These are phyloP conservation scores for Gyromitra esculenta DNA, from an alignment of 2,329 filamentous ascomycete genomes.

Conservation along the genomic window DNA sequence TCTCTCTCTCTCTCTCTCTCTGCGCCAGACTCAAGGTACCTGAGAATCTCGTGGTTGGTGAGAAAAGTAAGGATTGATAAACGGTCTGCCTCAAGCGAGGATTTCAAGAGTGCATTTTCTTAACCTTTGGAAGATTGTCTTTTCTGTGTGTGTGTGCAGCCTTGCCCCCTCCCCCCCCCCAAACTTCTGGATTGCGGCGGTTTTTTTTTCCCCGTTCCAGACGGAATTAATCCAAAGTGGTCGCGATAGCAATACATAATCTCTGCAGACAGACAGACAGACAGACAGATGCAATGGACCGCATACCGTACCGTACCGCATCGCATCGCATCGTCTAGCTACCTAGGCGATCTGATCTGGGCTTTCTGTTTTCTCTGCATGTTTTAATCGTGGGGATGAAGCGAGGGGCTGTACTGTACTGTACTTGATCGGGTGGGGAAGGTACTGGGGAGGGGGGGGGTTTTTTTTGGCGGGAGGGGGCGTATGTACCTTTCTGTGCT, in stretches of 20 bases:
- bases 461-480: no score
- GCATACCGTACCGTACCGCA: neutral
- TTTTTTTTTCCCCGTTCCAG: neutral
- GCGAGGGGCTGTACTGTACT: no score
- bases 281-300: conserved; percentile 1
- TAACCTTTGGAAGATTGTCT: no score
- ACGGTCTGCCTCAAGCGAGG: conserved; percentile 4
- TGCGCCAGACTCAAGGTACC: neutral
- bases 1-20: neutral
- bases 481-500: no score
- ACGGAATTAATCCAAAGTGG: neutral
- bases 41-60: neutral
- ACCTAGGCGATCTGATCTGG: no score
- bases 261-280: neutral
- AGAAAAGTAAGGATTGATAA: conserved; percentile 30
- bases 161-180: neutral
- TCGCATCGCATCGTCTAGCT: no score
- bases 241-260: conserved; percentile 6
- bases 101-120: neutral
- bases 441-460: no score
- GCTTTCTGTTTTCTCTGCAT: no score
- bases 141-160: no score
- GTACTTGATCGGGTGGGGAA: no score
- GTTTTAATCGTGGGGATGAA: no score
- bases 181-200: neutral